Percentiles rank a stretch among this genome's conserved stretches.
These are phyloP conservation scores for Aspergillus nanangensis DNA, from an alignment of 495 filamentous ascomycete species.

Conservation along the genomic window DNA sequence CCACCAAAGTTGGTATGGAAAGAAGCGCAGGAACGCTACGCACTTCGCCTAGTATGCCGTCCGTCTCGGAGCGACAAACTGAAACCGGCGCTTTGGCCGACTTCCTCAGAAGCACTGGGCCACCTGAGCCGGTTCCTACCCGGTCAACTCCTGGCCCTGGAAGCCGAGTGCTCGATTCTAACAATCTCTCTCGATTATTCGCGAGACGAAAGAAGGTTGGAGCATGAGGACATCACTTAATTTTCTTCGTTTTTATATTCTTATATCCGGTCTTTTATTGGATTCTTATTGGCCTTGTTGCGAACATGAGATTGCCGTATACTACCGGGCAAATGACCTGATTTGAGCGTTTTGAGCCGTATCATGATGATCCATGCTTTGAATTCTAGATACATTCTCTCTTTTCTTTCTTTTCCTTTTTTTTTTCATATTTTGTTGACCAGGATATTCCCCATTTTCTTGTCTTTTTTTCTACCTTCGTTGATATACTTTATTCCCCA, in stretches of 20 bases:
- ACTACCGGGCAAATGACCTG: conserved; percentile 13
- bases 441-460: conserved; percentile 1
- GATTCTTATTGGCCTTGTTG: neutral
- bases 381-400: neutral
- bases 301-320: conserved; percentile 15
- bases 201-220: conserved; percentile 40
- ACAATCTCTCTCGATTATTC: conserved; percentile 35
- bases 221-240: conserved; percentile 15
- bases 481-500: too few species aligned
- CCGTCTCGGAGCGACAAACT: conserved; percentile 27
- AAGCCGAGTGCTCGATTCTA: conserved; percentile 22
- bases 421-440: neutral
- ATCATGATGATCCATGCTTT: conserved; percentile 5
- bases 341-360: conserved; percentile 29
- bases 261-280: conserved; percentile 4
- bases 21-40: conserved; percentile 24
- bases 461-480: too few species aligned
- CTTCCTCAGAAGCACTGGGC: conserved; percentile 72
- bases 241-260: neutral
- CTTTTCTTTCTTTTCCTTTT: neutral
- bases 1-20: conserved; percentile 36
- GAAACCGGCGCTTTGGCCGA: conserved; percentile 72
- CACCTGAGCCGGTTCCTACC: conserved; percentile 45
- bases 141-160: conserved; percentile 10
- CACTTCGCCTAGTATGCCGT: conserved; percentile 9